Conservation (phyloP, 495 filamentous ascomycete species). For the Usnea hakonensis region DNA sequence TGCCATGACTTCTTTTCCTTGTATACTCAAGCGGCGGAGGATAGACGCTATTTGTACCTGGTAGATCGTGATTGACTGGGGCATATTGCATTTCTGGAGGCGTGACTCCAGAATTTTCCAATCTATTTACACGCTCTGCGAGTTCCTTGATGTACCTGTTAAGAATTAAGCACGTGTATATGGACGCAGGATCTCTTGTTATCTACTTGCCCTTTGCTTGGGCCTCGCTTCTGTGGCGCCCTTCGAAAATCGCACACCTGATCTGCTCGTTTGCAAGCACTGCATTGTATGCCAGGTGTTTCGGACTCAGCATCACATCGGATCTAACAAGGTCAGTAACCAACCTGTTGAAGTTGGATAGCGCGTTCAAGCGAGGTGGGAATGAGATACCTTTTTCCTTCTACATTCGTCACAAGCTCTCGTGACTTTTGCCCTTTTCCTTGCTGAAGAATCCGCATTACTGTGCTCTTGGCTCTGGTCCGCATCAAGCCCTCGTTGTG, state of each 20-base stretch:
- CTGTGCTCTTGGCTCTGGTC: slow-evolving; percentile 38
- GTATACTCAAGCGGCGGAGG: slow-evolving; percentile 5
- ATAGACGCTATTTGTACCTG: neutral
- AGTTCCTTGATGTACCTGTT: slow-evolving; percentile 90
- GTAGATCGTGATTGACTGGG: slow-evolving; percentile 38
- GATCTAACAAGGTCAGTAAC: slow-evolving; percentile 46
- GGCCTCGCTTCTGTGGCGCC: slow-evolving; percentile 89
- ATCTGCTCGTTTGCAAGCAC: slow-evolving; percentile 73
- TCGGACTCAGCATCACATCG: slow-evolving; percentile 86
- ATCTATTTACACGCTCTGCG: slow-evolving; percentile 74
- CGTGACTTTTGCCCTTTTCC: slow-evolving; percentile 86
- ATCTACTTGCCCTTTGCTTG: slow-evolving; percentile 74
- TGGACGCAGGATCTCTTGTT: neutral
- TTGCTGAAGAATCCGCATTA: slow-evolving; percentile 55
- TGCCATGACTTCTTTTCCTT: slow-evolving; percentile 51
- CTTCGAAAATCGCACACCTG: slow-evolving; percentile 81
- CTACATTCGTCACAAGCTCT: slow-evolving; percentile 92
- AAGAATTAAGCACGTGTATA: slow-evolving; percentile 12
- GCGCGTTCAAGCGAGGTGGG: neutral
- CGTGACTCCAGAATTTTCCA: slow-evolving; percentile 51
- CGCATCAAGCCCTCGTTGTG: slow-evolving; percentile 44
- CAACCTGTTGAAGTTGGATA: slow-evolving; percentile 11
- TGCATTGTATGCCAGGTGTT: slow-evolving; percentile 68
- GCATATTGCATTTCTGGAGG: slow-evolving; percentile 35
- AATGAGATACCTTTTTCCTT: slow-evolving; percentile 66